phyloP scores from a whole-genome alignment of 192 early-diverging fungal genomes.

The Umbelopsis vinacea region DNA sequence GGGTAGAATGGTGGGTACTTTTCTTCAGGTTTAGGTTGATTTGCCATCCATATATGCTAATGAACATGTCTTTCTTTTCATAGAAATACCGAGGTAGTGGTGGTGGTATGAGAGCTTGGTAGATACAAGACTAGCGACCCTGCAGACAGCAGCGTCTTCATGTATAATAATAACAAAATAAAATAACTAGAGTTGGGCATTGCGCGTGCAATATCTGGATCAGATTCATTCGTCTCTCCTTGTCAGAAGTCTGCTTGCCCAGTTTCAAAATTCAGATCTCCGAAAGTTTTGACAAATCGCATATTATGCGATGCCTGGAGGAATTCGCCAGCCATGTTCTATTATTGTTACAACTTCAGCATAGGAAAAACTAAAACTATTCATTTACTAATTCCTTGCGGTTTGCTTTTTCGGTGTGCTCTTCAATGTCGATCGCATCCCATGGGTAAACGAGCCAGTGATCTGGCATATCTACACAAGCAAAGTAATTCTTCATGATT shows the following conservation, averaged over 20 bases:
- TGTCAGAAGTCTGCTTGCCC: too few relatives aligned
- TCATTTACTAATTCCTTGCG: neutral
- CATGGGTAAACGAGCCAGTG: constrained; percentile 78
- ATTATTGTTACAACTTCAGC: neutral
- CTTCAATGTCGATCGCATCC: constrained; percentile 74
- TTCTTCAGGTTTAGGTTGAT: neutral
- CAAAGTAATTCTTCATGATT: constrained; percentile 68
- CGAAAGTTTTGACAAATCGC: too few relatives aligned
- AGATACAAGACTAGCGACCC: neutral
- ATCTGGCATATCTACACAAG: constrained; percentile 75
- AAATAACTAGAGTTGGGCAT: too few relatives aligned
- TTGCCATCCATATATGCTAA: neutral
- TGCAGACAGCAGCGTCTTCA: too few relatives aligned
- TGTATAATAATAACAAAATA: too few relatives aligned
- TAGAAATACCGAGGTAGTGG: constrained; percentile 30
- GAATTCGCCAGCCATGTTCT: neutral
- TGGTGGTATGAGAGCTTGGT: constrained; percentile 29
- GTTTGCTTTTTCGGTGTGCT: constrained; percentile 63
- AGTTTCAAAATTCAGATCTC: too few relatives aligned
- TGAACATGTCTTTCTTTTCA: neutral
- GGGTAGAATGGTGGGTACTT: constrained; percentile 49
- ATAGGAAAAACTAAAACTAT: neutral
- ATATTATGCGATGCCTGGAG: too few relatives aligned
- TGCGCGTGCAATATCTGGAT: too few relatives aligned
- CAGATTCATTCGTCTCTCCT: too few relatives aligned